phyloP scores from a whole-genome alignment of 78 protist species.

The Dictyostelium purpureum region DNA sequence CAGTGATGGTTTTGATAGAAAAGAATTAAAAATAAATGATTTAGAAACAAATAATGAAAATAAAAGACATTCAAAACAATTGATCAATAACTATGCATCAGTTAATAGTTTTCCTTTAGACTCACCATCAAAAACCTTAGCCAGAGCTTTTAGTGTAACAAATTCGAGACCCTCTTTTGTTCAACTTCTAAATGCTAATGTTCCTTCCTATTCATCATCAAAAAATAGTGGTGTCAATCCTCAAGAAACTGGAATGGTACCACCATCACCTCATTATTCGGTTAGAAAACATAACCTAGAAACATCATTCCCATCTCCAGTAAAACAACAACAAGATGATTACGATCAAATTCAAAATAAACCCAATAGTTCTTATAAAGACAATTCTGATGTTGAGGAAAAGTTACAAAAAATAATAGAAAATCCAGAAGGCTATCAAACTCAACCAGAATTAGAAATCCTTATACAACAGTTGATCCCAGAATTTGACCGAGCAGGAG shows the following conservation, averaged over 20 bases:
- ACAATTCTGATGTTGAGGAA: neutral
- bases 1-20: slow-evolving; percentile 2
- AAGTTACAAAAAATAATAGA: neutral
- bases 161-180: neutral
- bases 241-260: neutral
- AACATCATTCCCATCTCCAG: neutral
- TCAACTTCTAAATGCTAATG: neutral
- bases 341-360: neutral
- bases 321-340: neutral
- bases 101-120: neutral
- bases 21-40: neutral
- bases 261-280: slow-evolving; percentile 31
- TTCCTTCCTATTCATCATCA: neutral
- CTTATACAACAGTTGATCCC: neutral
- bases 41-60: neutral
- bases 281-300: neutral
- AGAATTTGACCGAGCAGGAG: neutral
- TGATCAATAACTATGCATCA: neutral
- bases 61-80: slow-evolving; percentile 4
- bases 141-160: neutral
- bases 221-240: neutral
- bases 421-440: neutral
- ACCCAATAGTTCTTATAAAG: neutral
- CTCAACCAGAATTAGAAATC: neutral
- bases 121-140: neutral